A percentile compares a stretch with the other conserved stretches of the same genome.
Evolutionary conservation across 495 filamentous ascomycete genomes (phyloP).

Genomic region (Lentithecium fluviatile): DNA sequence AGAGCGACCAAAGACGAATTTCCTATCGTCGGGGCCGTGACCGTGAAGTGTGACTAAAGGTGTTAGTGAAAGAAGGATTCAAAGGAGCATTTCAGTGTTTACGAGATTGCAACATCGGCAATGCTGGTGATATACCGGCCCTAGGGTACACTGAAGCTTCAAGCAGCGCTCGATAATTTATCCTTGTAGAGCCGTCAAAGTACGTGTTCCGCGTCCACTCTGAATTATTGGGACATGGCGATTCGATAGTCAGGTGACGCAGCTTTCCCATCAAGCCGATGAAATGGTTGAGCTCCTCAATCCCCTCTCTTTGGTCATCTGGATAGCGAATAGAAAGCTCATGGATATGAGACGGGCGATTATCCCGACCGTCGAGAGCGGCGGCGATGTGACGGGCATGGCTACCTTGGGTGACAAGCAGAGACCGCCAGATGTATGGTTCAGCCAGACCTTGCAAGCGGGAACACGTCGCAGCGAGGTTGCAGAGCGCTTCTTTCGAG

Average conservation of each 20-base stretch:
- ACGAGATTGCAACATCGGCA: conserved; percentile 30
- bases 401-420: conserved; percentile 15
- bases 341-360: conserved; percentile 14
- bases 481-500: conserved; percentile 9
- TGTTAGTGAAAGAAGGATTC: not conserved
- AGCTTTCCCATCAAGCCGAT: conserved; percentile 20
- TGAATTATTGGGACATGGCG: conserved; percentile 28
- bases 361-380: conserved; percentile 1
- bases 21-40: not conserved
- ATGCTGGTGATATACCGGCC: not conserved
- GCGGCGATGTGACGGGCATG: conserved; percentile 3
- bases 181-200: conserved; percentile 13
- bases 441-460: conserved; percentile 23
- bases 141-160: not conserved
- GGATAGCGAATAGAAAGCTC: conserved; percentile 21
- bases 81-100: conserved; percentile 1
- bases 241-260: conserved; percentile 24
- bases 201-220: not conserved
- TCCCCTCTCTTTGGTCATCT: conserved; percentile 2
- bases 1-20: conserved; percentile 17
- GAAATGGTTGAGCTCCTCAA: conserved; percentile 15
- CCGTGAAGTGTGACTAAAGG: conserved; percentile 24
- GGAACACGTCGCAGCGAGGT: conserved; percentile 19
- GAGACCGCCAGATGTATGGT: conserved; percentile 24
- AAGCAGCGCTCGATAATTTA: conserved; percentile 23